Evolutionary conservation across 2,329 filamentous ascomycete species (phyloP), one percentile per base, ranked within the genome.

Genomic region (Stagonosporopsis tanaceti): DNA sequence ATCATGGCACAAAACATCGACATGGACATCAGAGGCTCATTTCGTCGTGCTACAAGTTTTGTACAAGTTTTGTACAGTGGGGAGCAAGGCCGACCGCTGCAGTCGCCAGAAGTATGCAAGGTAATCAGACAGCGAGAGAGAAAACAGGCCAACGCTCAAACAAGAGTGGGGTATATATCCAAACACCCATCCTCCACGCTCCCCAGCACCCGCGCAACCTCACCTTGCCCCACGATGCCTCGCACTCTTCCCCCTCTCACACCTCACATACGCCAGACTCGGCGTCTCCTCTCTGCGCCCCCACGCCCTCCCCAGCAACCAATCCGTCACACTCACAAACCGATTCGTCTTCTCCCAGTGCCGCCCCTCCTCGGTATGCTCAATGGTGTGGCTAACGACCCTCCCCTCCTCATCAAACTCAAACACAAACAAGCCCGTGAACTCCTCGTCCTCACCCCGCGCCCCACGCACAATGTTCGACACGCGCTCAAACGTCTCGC

Each of bases 401-500:
- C 92, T 84, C 1, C 95, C 95, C 68, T 96, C 85, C 44, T 87
- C 83, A 71, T 98, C 95, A 74, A 99, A 99, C 64, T 96, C 92
- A 75, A 99, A 99, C 57, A 97, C 89, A 77, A 98, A 99, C 11
- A 98, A 78, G 0, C 95, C 95, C 1, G 88, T 91, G 67, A 98
- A 98, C 70, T 93, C 90, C 69, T 91, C 89, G 22, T 76, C 66
- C 2, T 57, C 46, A 12, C 52, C 47, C 17, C 60, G 62, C 64
- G 82, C 77, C 17, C 84, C 81, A 47, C 85, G 83, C 4, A 88
- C 79, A 38, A 86, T 84, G 37, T 81, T 80, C 17, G 77, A 82
- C 56, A 85, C 84, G 71, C 82, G 83, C 59, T 85, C 82, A 14
- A 84, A 80, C 27, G 81, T 81, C 56, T 84, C 82, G 65, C 77